These are phyloP conservation scores for Candida sp. DNA, from an alignment of 1,139 yeast genomes.

Conservation along the genomic window DNA sequence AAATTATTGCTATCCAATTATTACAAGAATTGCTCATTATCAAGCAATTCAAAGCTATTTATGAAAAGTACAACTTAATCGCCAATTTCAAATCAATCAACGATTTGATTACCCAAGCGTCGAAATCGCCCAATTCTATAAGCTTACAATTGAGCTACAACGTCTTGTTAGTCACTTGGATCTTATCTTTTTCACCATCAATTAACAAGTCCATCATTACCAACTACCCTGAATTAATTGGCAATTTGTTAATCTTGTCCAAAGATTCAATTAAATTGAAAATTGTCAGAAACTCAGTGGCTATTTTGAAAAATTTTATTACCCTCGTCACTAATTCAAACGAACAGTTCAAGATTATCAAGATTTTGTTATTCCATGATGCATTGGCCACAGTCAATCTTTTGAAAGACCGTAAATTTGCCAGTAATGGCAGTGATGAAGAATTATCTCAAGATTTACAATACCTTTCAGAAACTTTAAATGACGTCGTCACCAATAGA, in stretches of 20 bases:
- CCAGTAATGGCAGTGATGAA: slow-evolving; percentile 66
- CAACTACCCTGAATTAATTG: slow-evolving; percentile 59
- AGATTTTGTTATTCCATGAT: slow-evolving; percentile 71
- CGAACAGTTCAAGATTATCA: slow-evolving; percentile 52
- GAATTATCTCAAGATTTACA: slow-evolving; percentile 78
- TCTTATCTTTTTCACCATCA: slow-evolving; percentile 66
- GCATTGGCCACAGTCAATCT: slow-evolving; percentile 69
- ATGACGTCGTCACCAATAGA: slow-evolving; percentile 64
- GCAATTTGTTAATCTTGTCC: slow-evolving; percentile 42
- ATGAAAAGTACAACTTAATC: slow-evolving; percentile 51
- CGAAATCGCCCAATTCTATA: slow-evolving; percentile 45
- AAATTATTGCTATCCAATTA: slow-evolving; percentile 66
- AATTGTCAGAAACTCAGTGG: slow-evolving; percentile 76
- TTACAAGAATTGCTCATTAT: slow-evolving; percentile 59
- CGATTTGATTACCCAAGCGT: slow-evolving; percentile 20
- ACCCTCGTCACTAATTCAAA: slow-evolving; percentile 22
- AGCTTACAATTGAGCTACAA: slow-evolving; percentile 85
- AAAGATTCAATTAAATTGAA: slow-evolving; percentile 90
- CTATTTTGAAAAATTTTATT: slow-evolving; percentile 65
- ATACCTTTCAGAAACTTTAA: slow-evolving; percentile 53
- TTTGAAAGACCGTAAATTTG: slow-evolving; percentile 84
- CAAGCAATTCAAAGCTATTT: slow-evolving; percentile 55
- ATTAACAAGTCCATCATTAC: slow-evolving; percentile 56
- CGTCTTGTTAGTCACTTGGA: slow-evolving; percentile 77
- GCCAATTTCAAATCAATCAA: slow-evolving; percentile 38